Conservation (phyloP, 306 rosid species). For the Phaseolus lunatus region DNA sequence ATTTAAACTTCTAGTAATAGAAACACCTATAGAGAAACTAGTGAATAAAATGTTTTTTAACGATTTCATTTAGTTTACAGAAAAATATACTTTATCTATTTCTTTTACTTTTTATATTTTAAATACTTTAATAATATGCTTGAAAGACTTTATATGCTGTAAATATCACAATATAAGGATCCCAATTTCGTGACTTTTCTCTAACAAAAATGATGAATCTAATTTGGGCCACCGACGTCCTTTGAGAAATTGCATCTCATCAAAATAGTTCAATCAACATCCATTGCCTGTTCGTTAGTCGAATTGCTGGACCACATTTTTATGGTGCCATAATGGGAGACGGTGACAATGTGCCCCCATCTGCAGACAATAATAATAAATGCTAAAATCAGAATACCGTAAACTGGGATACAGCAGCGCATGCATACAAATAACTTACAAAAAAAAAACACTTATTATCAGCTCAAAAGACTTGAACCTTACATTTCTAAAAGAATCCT, state of each 20-base stretch:
- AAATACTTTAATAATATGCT: too few species aligned
- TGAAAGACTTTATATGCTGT: too few species aligned
- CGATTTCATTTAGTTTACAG: too few species aligned
- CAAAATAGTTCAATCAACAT: slow-evolving; percentile 59
- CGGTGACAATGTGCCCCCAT: slow-evolving; percentile 80
- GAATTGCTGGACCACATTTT: slow-evolving; percentile 78
- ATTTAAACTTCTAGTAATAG: too few species aligned
- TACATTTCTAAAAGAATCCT: neutral
- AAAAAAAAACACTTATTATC: neutral
- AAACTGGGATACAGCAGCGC: neutral
- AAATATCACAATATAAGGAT: too few species aligned
- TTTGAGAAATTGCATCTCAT: slow-evolving; percentile 32
- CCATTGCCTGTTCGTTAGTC: slow-evolving; percentile 65
- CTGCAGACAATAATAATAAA: slow-evolving; percentile 58
- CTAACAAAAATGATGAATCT: slow-evolving; percentile 26
- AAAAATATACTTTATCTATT: too few species aligned
- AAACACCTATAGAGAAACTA: too few species aligned
- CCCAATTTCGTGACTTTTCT: too few species aligned
- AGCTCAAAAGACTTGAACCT: neutral
- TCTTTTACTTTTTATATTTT: too few species aligned
- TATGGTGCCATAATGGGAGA: slow-evolving; percentile 81
- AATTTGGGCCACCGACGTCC: slow-evolving; percentile 18
- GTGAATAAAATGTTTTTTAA: too few species aligned
- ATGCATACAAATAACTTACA: neutral
- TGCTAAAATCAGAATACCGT: slow-evolving; percentile 24